Base-by-base conservation (phyloP, 2,329 filamentous ascomycete species). In the Penicillium carneum region DNA sequence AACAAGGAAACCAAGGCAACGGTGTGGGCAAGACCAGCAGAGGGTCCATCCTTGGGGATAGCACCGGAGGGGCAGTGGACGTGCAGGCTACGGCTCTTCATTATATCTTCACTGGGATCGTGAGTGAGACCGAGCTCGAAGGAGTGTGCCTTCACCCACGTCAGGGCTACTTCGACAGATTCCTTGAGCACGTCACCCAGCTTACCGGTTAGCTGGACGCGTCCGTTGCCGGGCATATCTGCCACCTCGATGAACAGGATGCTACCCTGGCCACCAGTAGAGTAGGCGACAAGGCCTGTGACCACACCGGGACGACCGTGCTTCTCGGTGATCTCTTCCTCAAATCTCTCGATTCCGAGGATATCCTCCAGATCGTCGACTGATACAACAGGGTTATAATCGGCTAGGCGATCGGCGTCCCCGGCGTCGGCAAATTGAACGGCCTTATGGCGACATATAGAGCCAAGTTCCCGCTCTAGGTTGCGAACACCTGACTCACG, bases 171-270 rank as follows among this genome's bases (percentile, higher is more conserved):
- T 77, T 98, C 94, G 43, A 98, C 95, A 65, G 90, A 94, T 79
- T 99, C 95, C 79, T 98, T 98, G 61, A 99, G 87, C 33, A 99
- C 95, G 70, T 97, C 93, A 65, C 95, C 95, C 7, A 99, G 87
- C 77, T 96, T 98, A 63, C 95, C 95, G 1, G 95, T 99, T 29
- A 99, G 87, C 79, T 98, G 95, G 38, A 99, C 92, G 55, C 90
- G 89, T 36, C 95, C 95, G 59, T 87, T 89, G 45, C 95, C 95
- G 0, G 95, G 95, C 93, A 98, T 98, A 74, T 97, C 93, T 11
- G 94, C 92, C 46, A 97, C 92, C 79, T 99, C 95, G 71, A 99
- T 99, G 83, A 99, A 99, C 58, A 99, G 85, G 72, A 99, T 99
- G 74, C 91, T 93, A 64, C 95, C 95, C 76, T 97, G 94, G 49